Conservation (phyloP, 2,329 filamentous ascomycete species). For the Penicillium sp. region DNA sequence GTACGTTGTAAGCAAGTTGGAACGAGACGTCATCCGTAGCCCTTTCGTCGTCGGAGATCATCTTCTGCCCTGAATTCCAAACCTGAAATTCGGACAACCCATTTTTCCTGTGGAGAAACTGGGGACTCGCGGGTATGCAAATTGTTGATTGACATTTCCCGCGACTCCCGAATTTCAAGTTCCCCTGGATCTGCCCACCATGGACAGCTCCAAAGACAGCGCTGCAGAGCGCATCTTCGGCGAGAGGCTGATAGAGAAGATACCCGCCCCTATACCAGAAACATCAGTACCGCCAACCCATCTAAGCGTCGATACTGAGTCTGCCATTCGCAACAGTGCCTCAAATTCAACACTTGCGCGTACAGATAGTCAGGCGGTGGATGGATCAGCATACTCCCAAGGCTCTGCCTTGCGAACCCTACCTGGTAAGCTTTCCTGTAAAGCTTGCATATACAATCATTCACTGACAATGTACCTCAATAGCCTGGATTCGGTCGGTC, state of each 20-base stretch:
- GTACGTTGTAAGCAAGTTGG: background rate
- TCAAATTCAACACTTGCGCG: conserved; percentile 23
- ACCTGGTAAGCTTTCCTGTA: conserved; percentile 32
- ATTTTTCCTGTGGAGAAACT: background rate
- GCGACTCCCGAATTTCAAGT: conserved; percentile 13
- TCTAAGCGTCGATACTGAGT: conserved; percentile 23
- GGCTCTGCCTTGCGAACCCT: conserved; percentile 34
- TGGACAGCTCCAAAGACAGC: conserved; percentile 24
- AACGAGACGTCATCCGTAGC: conserved; percentile 8
- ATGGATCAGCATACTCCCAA: conserved; percentile 14
- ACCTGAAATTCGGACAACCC: background rate
- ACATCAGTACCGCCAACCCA: conserved; percentile 11
- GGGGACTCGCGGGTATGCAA: conserved; percentile 22
- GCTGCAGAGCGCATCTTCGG: conserved; percentile 17
- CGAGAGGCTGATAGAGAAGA: conserved; percentile 25
- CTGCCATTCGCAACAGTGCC: conserved; percentile 20
- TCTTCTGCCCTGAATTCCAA: background rate
- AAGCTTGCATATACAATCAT: conserved; percentile 5
- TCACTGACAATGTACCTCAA: conserved; percentile 6
- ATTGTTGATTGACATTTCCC: conserved; percentile 19
- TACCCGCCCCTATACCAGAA: conserved; percentile 14
- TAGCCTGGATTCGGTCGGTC: conserved; percentile 48
- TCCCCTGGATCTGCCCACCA: conserved; percentile 1
- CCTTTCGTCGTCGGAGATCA: background rate
- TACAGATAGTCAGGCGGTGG: conserved; percentile 16